Conservation (phyloP, 371 early-diverging fungal genomes). For the Fennellomyces sp. region DNA sequence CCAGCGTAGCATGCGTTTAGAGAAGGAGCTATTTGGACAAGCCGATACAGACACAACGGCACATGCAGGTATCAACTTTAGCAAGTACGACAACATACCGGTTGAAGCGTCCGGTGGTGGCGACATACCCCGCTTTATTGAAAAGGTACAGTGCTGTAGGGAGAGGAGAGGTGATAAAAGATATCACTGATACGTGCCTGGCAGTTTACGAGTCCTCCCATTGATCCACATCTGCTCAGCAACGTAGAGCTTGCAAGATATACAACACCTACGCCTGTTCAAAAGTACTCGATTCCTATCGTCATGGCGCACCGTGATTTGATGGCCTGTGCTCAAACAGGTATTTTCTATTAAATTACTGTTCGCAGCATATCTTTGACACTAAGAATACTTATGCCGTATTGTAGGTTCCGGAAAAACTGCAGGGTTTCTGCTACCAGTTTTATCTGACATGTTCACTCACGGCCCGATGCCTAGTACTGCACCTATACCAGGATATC, state of each 20-base stretch:
- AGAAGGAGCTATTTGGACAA: conserved; percentile 79
- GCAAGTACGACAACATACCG: conserved; percentile 90
- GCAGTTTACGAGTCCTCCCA: conserved; percentile 73
- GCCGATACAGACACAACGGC: conserved; percentile 70
- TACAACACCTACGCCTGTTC: conserved; percentile 95
- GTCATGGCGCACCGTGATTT: conserved; percentile 76
- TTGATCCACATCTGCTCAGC: conserved; percentile 85
- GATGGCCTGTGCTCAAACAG: conserved; percentile 94
- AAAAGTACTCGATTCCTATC: conserved; percentile 92
- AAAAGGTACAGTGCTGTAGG: conserved; percentile 64
- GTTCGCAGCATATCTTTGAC: not conserved
- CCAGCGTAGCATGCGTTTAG: conserved; percentile 72
- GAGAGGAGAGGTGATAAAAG: no score
- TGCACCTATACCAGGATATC: conserved; percentile 47
- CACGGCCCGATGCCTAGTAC: conserved; percentile 79
- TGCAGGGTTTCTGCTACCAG: conserved; percentile 90
- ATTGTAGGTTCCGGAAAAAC: conserved; percentile 86
- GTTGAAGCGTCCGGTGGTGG: conserved; percentile 92
- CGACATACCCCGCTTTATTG: conserved; percentile 77
- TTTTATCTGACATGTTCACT: conserved; percentile 85
- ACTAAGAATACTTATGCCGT: not conserved
- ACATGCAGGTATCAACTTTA: conserved; percentile 92
- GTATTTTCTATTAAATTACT: conserved; percentile 7
- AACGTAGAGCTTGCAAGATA: conserved; percentile 93
- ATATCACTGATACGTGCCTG: conserved; percentile 80